phyloP scores from a whole-genome alignment of 2,329 filamentous ascomycete species.

The Orbilia oligospora region DNA sequence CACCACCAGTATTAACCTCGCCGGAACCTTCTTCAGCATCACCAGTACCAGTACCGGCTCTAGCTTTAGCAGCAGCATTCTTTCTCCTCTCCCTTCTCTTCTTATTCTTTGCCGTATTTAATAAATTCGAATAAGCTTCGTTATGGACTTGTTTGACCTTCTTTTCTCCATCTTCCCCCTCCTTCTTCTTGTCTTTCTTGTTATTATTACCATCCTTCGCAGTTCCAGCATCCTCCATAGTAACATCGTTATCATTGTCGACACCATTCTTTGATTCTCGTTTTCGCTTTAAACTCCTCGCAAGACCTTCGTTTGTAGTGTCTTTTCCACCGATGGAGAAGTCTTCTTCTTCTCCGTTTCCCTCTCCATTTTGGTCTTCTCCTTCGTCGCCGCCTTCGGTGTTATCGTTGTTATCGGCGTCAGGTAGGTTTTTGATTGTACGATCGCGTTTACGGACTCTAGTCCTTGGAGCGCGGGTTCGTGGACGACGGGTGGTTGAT shows the following conservation, averaged over 20 bases:
- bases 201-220: not conserved
- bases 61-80: constrained; percentile 3
- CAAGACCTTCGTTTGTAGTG: constrained; percentile 49
- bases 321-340: constrained; percentile 36
- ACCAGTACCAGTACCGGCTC: not conserved
- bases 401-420: constrained; percentile 10
- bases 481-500: constrained; percentile 9
- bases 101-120: constrained; percentile 36
- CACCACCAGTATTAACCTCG: constrained; percentile 11
- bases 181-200: not conserved
- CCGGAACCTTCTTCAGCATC: not conserved
- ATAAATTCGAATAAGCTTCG: constrained; percentile 7
- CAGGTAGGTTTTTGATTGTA: constrained; percentile 36
- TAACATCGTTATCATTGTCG: not conserved
- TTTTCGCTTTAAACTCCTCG: constrained; percentile 44
- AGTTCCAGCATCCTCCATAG: not conserved
- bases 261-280: constrained; percentile 19
- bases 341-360: constrained; percentile 11
- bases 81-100: constrained; percentile 45
- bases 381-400: not conserved
- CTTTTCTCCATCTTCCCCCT: not conserved
- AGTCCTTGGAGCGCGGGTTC: constrained; percentile 25
- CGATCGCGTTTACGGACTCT: constrained; percentile 38
- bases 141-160: not conserved
- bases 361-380: not conserved